A percentile compares a stretch with the other conserved stretches of the same genome.
Evolutionary conservation across 192 early-diverging fungal species (phyloP).

Genomic region (Entomortierella chlamydospora): DNA sequence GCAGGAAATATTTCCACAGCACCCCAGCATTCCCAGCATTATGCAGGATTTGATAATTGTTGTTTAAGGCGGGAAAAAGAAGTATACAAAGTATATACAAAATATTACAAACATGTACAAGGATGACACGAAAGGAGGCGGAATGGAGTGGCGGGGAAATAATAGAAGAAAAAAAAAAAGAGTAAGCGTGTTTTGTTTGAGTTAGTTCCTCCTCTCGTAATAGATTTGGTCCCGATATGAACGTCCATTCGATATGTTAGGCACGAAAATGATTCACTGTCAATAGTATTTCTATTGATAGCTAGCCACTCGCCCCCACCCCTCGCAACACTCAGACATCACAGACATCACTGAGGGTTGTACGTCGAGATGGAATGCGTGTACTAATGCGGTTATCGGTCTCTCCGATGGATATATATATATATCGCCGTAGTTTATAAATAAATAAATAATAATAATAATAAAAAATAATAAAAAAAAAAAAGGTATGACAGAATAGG

Average conservation of each 20-base stretch:
- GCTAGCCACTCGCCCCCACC: not conserved
- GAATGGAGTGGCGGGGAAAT: slow-evolving; percentile 3
- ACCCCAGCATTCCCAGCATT: too few species aligned
- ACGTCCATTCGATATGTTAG: too few species aligned
- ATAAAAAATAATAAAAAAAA: too few species aligned
- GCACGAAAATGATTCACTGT: not conserved
- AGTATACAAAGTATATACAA: not conserved
- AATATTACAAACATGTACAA: not conserved
- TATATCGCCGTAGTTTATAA: not conserved
- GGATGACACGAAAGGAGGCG: not conserved
- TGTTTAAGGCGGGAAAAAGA: slow-evolving; percentile 10
- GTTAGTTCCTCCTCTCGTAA: not conserved
- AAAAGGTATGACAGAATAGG: not conserved
- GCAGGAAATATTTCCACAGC: not conserved
- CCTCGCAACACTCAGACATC: not conserved
- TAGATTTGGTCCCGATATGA: too few species aligned
- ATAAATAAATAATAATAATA: not conserved
- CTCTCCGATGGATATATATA: too few species aligned
- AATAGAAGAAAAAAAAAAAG: not conserved
- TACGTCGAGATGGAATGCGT: not conserved
- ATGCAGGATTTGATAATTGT: not conserved
- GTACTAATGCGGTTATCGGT: too few species aligned
- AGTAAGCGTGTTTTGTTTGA: not conserved
- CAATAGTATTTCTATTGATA: slow-evolving; percentile 11
- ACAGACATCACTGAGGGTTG: not conserved